Conservation (phyloP, 2,329 filamentous ascomycete species). For the Fusarium praegraminearum region DNA sequence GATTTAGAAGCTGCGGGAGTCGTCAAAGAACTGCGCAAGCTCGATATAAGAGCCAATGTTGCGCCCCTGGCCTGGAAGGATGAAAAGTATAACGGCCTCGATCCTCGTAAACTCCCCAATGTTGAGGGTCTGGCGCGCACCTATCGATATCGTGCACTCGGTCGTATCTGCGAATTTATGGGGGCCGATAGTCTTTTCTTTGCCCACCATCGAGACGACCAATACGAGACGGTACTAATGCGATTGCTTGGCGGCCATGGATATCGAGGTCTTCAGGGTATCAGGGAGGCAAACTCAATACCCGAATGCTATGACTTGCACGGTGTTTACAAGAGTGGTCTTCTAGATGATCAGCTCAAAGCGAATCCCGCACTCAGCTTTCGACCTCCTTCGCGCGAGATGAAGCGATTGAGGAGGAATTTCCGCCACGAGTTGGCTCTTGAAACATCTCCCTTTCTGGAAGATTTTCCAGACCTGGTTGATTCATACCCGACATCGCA, state of each 20-base stretch:
- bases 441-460: conserved; percentile 32
- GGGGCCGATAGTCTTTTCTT: conserved; percentile 74
- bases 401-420: conserved; percentile 49
- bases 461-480: conserved; percentile 38
- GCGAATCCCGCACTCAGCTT: conserved; percentile 55
- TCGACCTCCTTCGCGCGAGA: conserved; percentile 48
- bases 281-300: conserved; percentile 73
- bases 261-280: conserved; percentile 78
- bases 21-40: conserved; percentile 51
- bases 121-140: conserved; percentile 83
- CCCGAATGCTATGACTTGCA: conserved; percentile 85
- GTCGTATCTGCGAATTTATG: conserved; percentile 65
- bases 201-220: conserved; percentile 91
- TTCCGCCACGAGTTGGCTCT: conserved; percentile 45
- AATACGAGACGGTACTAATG: conserved; percentile 90
- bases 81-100: conserved; percentile 46
- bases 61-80: conserved; percentile 61
- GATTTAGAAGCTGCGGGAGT: conserved; percentile 64
- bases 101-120: conserved; percentile 62
- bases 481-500: conserved; percentile 47
- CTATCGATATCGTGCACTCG: conserved; percentile 79
- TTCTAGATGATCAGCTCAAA: conserved; percentile 60
- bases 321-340: conserved; percentile 75
- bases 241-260: conserved; percentile 76
- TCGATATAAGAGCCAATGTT: conserved; percentile 52